Evolutionary conservation across 2,329 filamentous ascomycete genomes (phyloP).

Genomic region (Pseudogymnoascus sp.): DNA sequence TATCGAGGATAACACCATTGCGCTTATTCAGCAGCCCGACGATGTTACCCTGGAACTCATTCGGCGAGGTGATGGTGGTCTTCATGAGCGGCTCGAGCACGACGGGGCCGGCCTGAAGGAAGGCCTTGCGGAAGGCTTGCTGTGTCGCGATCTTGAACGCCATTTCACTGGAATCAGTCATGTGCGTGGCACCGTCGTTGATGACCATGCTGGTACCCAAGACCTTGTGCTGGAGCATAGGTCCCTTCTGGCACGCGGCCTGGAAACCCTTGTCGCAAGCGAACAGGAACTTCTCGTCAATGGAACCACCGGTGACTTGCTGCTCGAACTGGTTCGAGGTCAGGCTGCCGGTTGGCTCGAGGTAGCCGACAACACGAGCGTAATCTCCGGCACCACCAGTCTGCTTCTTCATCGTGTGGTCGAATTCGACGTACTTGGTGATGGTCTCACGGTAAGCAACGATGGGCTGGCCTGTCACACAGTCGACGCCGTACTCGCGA

Average conservation of each 20-base stretch:
- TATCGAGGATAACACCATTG: conserved; percentile 89
- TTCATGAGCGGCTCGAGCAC: conserved; percentile 97
- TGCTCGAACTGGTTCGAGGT: conserved; percentile 76
- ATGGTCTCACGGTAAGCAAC: conserved; percentile 97
- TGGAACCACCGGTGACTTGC: conserved; percentile 78
- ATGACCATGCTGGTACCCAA: conserved; percentile 85
- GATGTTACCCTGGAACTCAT: conserved; percentile 95
- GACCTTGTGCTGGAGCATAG: conserved; percentile 85
- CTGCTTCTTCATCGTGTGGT: conserved; percentile 92
- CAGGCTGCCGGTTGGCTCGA: conserved; percentile 72
- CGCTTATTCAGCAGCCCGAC: conserved; percentile 95
- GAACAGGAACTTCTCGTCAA: conserved; percentile 90
- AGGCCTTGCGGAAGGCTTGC: conserved; percentile 93
- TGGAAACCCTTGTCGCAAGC: conserved; percentile 95
- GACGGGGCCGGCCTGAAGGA: conserved; percentile 68
- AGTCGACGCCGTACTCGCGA: conserved; percentile 94
- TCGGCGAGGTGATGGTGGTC: conserved; percentile 89
- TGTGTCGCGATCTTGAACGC: conserved; percentile 91
- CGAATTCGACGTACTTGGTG: conserved; percentile 69
- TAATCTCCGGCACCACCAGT: conserved; percentile 92
- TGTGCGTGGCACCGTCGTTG: conserved; percentile 93
- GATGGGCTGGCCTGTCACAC: conserved; percentile 89
- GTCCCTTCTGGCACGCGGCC: conserved; percentile 72
- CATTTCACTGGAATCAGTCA: conserved; percentile 95
- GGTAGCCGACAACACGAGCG: conserved; percentile 81